Evolutionary conservation across 345 rosid species (phyloP), one percentile per base, ranked within the genome.

Genomic region (Citrus inodora): DNA sequence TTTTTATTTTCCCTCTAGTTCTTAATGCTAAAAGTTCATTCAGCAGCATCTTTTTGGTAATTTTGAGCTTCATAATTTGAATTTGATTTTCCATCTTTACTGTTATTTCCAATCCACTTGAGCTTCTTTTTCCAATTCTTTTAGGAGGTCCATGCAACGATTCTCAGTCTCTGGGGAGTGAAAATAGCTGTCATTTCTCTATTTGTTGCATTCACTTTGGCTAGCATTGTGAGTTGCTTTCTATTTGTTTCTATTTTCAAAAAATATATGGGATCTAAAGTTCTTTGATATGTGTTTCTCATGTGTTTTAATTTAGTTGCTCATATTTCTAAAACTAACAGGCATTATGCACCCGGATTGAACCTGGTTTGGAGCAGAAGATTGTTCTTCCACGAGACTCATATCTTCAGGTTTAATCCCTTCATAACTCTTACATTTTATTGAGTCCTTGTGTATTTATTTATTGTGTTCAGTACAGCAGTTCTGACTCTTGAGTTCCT

Each of bases 371-470:
- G 80, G 92, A 89, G 70, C 91, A 89, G 76, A 78, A 88, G 76
- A 84, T 86, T 83, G 92, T 86, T 81, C 92, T 89, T 78, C 92
- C 92, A 17, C 85, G 79, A 58, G 91, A 89, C 79, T 89, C 92
- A 14, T 89, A 89, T 82, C 89, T 89, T 79, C 92, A 89, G 88
- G 92, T 89, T 85, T 37, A 71, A 55, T 10, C 51, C 51, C 17
- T 46, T 46, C 51, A 46, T 46, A 11, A 33, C 53, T 21, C 42
- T 27, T 70, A n/a, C 5, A 46, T 46, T 46, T 46, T 25, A 53
- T 21, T n/a, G 21, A 46, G 7, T 21, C 56, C 3, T 21, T 11
- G 2, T 59, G 33, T 55, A 32, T 21, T 77, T 16, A 9, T 68
- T 60, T 53, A 25, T 16, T 19, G 70, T 77, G 53, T 61, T 76